These are phyloP conservation scores for Sapria himalayana DNA, from an alignment of 345 rosid species.

Conservation along the genomic window DNA sequence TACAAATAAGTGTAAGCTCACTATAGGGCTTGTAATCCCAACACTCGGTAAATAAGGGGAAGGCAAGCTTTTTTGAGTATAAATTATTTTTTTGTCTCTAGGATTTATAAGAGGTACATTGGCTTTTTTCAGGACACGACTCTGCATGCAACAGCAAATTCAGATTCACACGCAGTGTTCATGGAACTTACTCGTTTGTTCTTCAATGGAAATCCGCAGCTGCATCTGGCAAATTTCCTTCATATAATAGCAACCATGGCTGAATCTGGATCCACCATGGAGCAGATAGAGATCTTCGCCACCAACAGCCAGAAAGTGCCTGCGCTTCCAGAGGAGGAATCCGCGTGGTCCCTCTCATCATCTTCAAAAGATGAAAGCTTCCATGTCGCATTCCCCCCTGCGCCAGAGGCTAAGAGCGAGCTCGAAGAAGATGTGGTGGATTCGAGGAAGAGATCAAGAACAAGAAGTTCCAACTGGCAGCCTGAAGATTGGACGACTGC, in stretches of 20 bases:
- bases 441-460: constrained; percentile 24
- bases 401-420: too few relatives aligned
- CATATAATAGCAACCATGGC: constrained; percentile 60
- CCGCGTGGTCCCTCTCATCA: constrained; percentile 38
- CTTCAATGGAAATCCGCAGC: constrained; percentile 43
- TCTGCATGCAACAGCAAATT: constrained; percentile 30
- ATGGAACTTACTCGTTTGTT: constrained; percentile 62
- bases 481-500: constrained; percentile 54
- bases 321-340: constrained; percentile 45
- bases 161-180: constrained; percentile 50
- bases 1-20: too few relatives aligned
- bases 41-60: too few relatives aligned
- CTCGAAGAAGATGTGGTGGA: too few relatives aligned
- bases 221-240: constrained; percentile 77
- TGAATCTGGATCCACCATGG: constrained; percentile 46
- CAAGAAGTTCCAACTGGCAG: constrained; percentile 41
- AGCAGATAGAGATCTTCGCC: constrained; percentile 54
- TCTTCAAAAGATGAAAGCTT: too few relatives aligned
- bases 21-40: too few relatives aligned
- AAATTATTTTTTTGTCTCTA: background rate
- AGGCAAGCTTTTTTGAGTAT: background rate
- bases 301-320: constrained; percentile 52
- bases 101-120: too few relatives aligned
- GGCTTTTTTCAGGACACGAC: constrained; percentile 38
- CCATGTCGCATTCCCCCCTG: too few relatives aligned